phyloP scores from a whole-genome alignment of 345 rosid genomes.

The Draba incana region DNA sequence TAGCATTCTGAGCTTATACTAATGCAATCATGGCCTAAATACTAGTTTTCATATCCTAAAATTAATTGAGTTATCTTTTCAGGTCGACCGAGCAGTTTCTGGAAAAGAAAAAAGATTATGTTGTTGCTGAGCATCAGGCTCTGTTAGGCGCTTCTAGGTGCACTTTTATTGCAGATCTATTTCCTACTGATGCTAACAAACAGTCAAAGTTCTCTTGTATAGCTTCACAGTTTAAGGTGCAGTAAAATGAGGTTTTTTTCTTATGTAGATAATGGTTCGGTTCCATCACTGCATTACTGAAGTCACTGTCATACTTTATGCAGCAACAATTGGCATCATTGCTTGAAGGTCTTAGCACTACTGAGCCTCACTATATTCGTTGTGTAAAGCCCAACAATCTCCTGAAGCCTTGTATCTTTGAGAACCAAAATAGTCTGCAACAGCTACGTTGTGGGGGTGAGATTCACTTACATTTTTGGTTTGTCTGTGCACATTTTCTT shows the following conservation, averaged over 20 bases:
- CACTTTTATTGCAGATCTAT: conserved; percentile 73
- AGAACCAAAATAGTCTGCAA: conserved; percentile 80
- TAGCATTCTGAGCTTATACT: background rate
- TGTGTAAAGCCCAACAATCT: conserved; percentile 97
- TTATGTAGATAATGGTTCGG: conserved; percentile 10
- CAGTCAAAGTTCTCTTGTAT: conserved; percentile 89
- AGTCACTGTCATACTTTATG: conserved; percentile 37
- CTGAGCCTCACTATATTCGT: conserved; percentile 95
- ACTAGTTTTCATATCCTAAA: conserved; percentile 12
- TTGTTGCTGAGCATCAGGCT: conserved; percentile 95
- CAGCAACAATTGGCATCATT: conserved; percentile 87
- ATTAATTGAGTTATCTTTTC: conserved; percentile 37
- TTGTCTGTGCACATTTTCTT: conserved; percentile 17
- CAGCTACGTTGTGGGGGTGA: conserved; percentile 99
- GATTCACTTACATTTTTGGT: conserved; percentile 33
- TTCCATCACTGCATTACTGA: conserved; percentile 17
- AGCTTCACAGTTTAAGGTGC: conserved; percentile 94
- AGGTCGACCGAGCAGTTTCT: conserved; percentile 92
- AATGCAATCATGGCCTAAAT: conserved; percentile 16
- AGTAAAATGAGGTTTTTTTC: conserved; percentile 17
- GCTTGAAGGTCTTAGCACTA: conserved; percentile 87
- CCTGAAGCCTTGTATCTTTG: conserved; percentile 89
- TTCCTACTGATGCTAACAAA: conserved; percentile 77
- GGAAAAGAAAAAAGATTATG: conserved; percentile 97
- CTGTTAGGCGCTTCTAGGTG: conserved; percentile 83